A percentile compares a stretch with the other conserved stretches of the same genome.
These are phyloP conservation scores for Diaporthe eres DNA, from an alignment of 2,329 filamentous ascomycete species.

Conservation along the genomic window DNA sequence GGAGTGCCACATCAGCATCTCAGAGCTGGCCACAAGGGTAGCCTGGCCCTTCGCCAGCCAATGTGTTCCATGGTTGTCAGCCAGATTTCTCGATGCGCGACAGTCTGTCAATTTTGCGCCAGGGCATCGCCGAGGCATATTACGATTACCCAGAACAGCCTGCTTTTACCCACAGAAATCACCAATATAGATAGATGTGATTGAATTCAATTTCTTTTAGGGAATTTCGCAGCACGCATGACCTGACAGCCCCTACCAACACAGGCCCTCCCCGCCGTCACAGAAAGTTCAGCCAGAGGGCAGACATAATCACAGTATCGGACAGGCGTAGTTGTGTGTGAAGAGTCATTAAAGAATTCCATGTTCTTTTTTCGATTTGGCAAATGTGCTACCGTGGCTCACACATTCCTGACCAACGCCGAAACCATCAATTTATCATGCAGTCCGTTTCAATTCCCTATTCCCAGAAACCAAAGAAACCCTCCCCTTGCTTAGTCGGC, in stretches of 20 bases:
- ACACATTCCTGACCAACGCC: conserved; percentile 44
- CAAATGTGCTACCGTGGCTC: conserved; percentile 43
- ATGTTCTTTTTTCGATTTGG: conserved; percentile 42
- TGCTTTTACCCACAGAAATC: background rate
- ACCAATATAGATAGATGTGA: background rate
- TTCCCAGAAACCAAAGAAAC: conserved; percentile 39
- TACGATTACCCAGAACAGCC: background rate
- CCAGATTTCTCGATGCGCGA: background rate
- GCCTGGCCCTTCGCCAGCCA: too few relatives aligned
- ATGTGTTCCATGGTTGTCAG: background rate
- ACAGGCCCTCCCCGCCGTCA: background rate
- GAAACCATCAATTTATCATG: conserved; percentile 41
- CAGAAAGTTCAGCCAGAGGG: background rate
- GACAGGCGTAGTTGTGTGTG: conserved; percentile 11
- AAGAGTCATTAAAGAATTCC: conserved; percentile 40
- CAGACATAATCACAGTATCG: conserved; percentile 25
- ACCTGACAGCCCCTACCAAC: background rate
- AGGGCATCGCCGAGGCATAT: background rate
- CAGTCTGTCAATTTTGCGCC: too few relatives aligned
- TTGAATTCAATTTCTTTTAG: conserved; percentile 9
- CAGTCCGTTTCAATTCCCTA: conserved; percentile 40
- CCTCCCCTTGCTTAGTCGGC: conserved; percentile 43
- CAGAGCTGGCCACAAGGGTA: background rate
- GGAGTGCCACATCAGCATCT: too few relatives aligned
- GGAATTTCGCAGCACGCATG: background rate